Percentiles rank a stretch among this genome's conserved stretches.
These are phyloP conservation scores for Aspergillus incahuasiensis DNA, from an alignment of 495 filamentous ascomycete species.

Conservation along the genomic window DNA sequence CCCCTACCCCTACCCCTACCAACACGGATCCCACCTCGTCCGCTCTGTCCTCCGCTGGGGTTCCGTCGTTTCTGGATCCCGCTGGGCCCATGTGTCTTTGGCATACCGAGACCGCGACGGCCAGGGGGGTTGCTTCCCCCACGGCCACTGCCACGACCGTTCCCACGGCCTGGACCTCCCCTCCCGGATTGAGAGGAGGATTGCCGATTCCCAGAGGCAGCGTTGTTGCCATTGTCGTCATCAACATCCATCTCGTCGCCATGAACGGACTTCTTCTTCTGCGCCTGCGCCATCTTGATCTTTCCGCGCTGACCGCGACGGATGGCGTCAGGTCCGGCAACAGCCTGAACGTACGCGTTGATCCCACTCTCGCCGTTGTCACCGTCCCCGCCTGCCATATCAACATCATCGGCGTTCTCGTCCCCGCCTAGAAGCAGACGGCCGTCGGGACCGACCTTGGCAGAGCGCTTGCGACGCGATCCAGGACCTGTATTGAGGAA, in stretches of 20 bases:
- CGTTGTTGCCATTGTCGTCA: slow-evolving; percentile 33
- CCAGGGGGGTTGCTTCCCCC: slow-evolving; percentile 14
- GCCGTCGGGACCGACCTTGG: slow-evolving; percentile 77
- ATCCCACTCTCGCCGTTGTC: slow-evolving; percentile 54
- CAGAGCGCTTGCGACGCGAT: slow-evolving; percentile 46
- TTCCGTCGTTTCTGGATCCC: slow-evolving; percentile 36
- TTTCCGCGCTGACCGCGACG: slow-evolving; percentile 77
- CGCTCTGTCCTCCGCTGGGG: slow-evolving; percentile 2
- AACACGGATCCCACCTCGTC: slow-evolving; percentile 24
- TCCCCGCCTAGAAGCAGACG: slow-evolving; percentile 73
- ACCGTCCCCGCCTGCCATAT: slow-evolving; percentile 54
- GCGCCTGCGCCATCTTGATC: slow-evolving; percentile 74
- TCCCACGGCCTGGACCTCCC: not conserved
- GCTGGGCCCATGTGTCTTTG: slow-evolving; percentile 40
- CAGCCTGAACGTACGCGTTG: slow-evolving; percentile 86
- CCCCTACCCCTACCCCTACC: no score
- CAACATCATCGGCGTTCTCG: slow-evolving; percentile 51
- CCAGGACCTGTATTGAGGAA: slow-evolving; percentile 41
- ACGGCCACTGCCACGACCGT: not conserved
- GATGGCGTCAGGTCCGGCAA: slow-evolving; percentile 77
- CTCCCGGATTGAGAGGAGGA: slow-evolving; percentile 15
- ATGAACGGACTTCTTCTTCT: slow-evolving; percentile 50
- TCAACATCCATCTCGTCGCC: slow-evolving; percentile 68
- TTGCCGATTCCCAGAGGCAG: slow-evolving; percentile 4
- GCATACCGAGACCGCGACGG: slow-evolving; percentile 44